Percentiles rank a stretch among this genome's conserved stretches.
Conservation (phyloP, 345 rosid species). For the Noccaea bulbosa region DNA sequence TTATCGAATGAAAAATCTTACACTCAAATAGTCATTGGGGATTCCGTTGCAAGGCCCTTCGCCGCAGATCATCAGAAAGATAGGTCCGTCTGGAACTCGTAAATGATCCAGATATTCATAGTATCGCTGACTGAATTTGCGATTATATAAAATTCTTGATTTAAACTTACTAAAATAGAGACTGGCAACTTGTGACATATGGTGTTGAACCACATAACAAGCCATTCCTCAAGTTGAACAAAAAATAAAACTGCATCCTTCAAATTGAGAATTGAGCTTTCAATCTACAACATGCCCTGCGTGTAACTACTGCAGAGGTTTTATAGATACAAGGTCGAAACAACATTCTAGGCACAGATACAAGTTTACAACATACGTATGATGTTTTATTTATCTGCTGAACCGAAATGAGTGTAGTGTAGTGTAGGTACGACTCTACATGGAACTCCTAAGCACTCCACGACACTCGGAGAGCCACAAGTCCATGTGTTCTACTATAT, state of each 20-base stretch:
- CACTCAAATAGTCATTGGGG: slow-evolving; percentile 69
- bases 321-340: slow-evolving; percentile 12
- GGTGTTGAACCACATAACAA: no score
- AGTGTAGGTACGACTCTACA: slow-evolving; percentile 4
- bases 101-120: slow-evolving; percentile 79
- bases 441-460: slow-evolving; percentile 31
- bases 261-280: neutral
- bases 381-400: slow-evolving; percentile 20
- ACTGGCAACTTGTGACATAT: no score
- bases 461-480: slow-evolving; percentile 91
- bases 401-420: neutral
- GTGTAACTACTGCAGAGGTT: neutral
- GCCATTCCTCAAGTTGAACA: no score
- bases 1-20: slow-evolving; percentile 40
- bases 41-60: slow-evolving; percentile 83
- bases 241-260: no score
- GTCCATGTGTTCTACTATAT: slow-evolving; percentile 77
- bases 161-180: no score
- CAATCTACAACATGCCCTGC: neutral
- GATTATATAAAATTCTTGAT: no score
- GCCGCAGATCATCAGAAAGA: slow-evolving; percentile 81
- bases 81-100: slow-evolving; percentile 73
- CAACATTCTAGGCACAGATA: slow-evolving; percentile 16
- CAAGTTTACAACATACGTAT: slow-evolving; percentile 23
- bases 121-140: slow-evolving; percentile 70